Evolutionary conservation across 495 filamentous ascomycete genomes (phyloP).

Genomic region (Eremomyces bilateralis): DNA sequence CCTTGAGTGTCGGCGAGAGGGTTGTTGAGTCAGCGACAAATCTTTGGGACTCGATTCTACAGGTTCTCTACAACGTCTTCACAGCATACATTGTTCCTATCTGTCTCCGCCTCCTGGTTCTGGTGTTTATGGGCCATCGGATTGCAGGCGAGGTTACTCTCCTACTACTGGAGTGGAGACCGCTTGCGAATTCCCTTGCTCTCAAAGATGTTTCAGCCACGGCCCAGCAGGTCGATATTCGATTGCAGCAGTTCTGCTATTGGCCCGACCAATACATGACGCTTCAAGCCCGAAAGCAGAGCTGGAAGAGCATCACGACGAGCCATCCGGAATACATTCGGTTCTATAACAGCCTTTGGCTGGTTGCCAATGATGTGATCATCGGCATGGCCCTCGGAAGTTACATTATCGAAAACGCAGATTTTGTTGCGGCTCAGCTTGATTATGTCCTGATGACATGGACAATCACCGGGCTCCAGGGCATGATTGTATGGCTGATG

Average conservation of each 20-base stretch:
- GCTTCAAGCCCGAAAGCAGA: constrained; percentile 62
- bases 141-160: constrained; percentile 62
- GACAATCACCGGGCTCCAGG: constrained; percentile 72
- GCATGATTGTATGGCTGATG: constrained; percentile 89
- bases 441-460: constrained; percentile 56
- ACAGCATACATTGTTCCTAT: constrained; percentile 62
- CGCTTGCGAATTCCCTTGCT: constrained; percentile 53
- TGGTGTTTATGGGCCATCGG: constrained; percentile 61
- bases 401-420: constrained; percentile 89
- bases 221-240: constrained; percentile 96
- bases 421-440: constrained; percentile 66
- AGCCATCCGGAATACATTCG: constrained; percentile 97
- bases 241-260: constrained; percentile 95
- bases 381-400: constrained; percentile 92
- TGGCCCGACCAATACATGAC: constrained; percentile 96
- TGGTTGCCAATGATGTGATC: constrained; percentile 96
- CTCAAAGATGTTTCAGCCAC: constrained; percentile 92
- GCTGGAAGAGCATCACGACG: constrained; percentile 89
- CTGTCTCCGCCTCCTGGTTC: constrained; percentile 47
- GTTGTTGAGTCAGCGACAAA: constrained; percentile 87
- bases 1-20: constrained; percentile 78
- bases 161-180: constrained; percentile 68
- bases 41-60: constrained; percentile 49
- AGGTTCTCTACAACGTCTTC: constrained; percentile 47
- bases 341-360: constrained; percentile 97